phyloP scores from a whole-genome alignment of 139 green algal species.

The Asterochloris erici region DNA sequence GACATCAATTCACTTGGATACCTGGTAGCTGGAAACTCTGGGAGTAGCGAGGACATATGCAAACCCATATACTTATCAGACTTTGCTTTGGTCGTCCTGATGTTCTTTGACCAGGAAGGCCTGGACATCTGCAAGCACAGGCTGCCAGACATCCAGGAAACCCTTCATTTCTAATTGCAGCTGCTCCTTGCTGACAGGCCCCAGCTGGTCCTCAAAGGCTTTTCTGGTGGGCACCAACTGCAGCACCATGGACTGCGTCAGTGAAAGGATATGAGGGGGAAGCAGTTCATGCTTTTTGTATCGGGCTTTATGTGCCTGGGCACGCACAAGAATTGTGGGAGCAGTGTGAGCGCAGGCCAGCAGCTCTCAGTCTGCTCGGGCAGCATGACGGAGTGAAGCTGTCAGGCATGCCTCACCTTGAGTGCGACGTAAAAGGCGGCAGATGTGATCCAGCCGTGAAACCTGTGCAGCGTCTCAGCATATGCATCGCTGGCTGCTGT shows the following conservation, averaged over 20 bases:
- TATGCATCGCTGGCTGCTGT: constrained; percentile 55
- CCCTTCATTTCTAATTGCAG: constrained; percentile 36
- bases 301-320: no score
- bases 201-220: constrained; percentile 42
- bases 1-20: no score
- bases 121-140: constrained; percentile 58
- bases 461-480: constrained; percentile 58
- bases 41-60: no score
- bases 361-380: neutral
- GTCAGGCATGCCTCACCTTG: constrained; percentile 26
- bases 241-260: neutral
- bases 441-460: constrained; percentile 72
- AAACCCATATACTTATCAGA: constrained; percentile 18
- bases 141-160: constrained; percentile 49
- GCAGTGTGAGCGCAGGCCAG: neutral
- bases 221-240: constrained; percentile 38
- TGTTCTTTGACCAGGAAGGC: constrained; percentile 43
- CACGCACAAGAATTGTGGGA: no score
- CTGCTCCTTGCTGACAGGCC: constrained; percentile 14
- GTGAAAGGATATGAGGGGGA: neutral
- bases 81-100: constrained; percentile 50
- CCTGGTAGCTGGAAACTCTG: no score
- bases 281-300: no score
- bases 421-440: constrained; percentile 60
- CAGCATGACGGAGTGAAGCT: neutral